Evolutionary conservation across 192 early-diverging fungal genomes (phyloP), one percentile per base, ranked within the genome.

Genomic region (Umbelopsis sp.): DNA sequence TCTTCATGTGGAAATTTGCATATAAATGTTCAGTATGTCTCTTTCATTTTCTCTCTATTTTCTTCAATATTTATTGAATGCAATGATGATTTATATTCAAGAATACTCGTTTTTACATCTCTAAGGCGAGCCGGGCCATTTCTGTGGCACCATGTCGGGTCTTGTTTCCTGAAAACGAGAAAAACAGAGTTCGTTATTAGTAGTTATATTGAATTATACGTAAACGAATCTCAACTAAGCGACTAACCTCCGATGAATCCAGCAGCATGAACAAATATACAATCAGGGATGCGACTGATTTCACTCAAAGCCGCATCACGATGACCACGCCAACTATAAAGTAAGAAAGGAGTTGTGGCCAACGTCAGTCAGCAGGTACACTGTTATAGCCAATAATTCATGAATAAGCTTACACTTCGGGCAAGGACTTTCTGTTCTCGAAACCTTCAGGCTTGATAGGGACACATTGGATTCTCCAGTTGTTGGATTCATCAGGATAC

Each of bases 201-300:
- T 14, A 26, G n/a, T n/a, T n/a, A n/a, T n/a, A n/a, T n/a, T n/a
- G n/a, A n/a, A n/a, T n/a, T n/a, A n/a, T n/a, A 22, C 4, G 9
- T 45, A 65, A 16, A 11, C 16, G 10, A 14, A 70, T 34, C 20
- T 69, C 68, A 6, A 41, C 7, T 41, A 41, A 41, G 12, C 32
- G 2, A 45, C 72, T 68, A 87, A 45, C 92, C 92, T 32, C 94
- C 94, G 81, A 95, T 95, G 73, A 95, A 95, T 29, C 83, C 82
- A 22, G 71, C 77, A 69, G 94, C 92, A 68, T 97, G 95, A 14
- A 97, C 88, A 85, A 97, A 98, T 51, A 96, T 87, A 70, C 93
- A 92, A 21, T 89, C 92, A 21, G 88, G 83, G 54, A 95, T 84
- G 5, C 91, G 90, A 20, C 89, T 83, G 66, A 91, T 81, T 70